Evolutionary conservation across 148 eudicot genomes (phyloP).

Genomic region (Chenopodium quinoa): DNA sequence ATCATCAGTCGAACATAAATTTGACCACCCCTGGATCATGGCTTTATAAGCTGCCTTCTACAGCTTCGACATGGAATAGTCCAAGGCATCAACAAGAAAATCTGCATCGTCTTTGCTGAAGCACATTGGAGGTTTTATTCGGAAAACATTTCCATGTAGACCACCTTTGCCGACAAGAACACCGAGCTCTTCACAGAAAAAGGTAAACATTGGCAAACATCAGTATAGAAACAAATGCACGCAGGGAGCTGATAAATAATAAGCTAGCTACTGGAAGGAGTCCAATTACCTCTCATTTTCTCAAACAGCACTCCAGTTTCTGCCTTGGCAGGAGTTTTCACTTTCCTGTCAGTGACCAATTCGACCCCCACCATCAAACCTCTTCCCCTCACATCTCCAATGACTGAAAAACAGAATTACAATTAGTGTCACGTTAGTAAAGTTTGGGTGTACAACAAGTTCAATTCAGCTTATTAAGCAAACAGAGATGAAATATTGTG

Average conservation of each 20-base stretch:
- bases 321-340: constrained; percentile 88
- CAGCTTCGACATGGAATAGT: constrained; percentile 76
- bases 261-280: not conserved
- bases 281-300: constrained; percentile 69
- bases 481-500: not conserved
- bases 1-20: not conserved
- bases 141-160: constrained; percentile 88
- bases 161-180: constrained; percentile 96
- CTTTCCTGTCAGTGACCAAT: constrained; percentile 78
- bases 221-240: not conserved
- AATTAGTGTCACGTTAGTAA: not conserved
- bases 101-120: constrained; percentile 92
- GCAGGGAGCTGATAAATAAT: not conserved
- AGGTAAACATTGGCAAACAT: constrained; percentile 5
- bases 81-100: constrained; percentile 88
- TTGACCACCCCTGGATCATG: not conserved
- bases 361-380: constrained; percentile 97
- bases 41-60: constrained; percentile 15
- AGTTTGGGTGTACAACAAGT: not conserved
- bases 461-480: not conserved
- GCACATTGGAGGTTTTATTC: constrained; percentile 99
- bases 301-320: constrained; percentile 86
- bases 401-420: constrained; percentile 41
- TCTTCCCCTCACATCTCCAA: constrained; percentile 95
- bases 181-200: constrained; percentile 64